Base-by-base conservation (phyloP, 345 rosid genomes). In the Heritiera littoralis region DNA sequence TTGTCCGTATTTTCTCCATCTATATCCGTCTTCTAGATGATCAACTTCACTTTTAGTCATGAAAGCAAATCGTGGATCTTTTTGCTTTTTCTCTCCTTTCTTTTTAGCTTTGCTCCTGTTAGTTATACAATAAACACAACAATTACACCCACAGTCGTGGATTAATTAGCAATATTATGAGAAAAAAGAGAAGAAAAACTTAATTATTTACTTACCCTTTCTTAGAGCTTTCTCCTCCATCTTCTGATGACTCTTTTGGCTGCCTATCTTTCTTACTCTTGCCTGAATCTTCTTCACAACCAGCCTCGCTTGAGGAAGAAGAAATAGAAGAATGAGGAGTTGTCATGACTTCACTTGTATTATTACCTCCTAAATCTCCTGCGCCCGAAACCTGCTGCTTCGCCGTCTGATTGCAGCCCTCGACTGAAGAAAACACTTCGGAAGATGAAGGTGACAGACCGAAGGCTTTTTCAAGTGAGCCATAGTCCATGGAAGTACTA, bases 1-100 rank as follows among this genome's bases (percentile, higher is more conserved):
- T 79, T 92, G 97, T 78, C 97, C 97, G 76, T 92, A 92, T 85
- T 92, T 92, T 86, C 97, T 91, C 97, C 97, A 93, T 77, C 97
- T 83, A 68, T 91, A 93, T 35, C 95, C 97, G 80, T 93, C 97
- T 87, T 93, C 97, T 52, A 93, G 92, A 87, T 91, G 89, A 88
- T 93, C 97, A 74, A 90, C 87, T 69, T 93, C 97, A 56, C 92
- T 93, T 85, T 87, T 91, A 30, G 97, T 93, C 97, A 93, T 85
- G 86, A 93, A 93, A 23, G 97, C 92, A 84, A 89, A 85, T 79
- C 97, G 87, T 28, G 95, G 92, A 71, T 90, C 94, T 78, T 86
- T 89, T 77, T 88, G 85, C 81, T 81, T 88, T 68, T 88, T 92
- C 75, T 87, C 93, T 61, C 76, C 90, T 51, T 86, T 88, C 83